Percentiles rank a stretch among this genome's conserved stretches.
Conservation (phyloP, 352 stramenopile species). For the Globisporangium paroecandrum region DNA sequence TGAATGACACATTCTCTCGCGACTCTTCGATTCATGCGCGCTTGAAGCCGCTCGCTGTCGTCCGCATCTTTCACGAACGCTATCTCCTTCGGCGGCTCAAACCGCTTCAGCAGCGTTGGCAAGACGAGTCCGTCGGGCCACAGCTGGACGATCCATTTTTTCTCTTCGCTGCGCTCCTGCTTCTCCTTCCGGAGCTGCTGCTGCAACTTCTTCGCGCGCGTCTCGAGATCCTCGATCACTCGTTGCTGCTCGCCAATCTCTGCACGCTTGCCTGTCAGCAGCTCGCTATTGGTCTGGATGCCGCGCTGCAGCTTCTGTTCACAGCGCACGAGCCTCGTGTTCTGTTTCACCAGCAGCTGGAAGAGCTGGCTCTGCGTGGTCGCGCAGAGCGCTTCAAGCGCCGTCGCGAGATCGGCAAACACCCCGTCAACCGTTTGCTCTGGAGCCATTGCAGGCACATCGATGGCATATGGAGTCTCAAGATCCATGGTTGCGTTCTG, state of each 20-base stretch:
- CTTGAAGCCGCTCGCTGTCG: slow-evolving; percentile 30
- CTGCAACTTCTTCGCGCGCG: slow-evolving; percentile 21
- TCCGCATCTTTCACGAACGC: slow-evolving; percentile 25
- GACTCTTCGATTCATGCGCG: slow-evolving; percentile 34
- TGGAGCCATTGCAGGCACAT: background rate
- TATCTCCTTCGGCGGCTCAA: slow-evolving; percentile 17
- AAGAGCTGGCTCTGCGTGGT: slow-evolving; percentile 8
- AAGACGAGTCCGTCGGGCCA: slow-evolving; percentile 59
- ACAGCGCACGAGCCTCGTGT: background rate
- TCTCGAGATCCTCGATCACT: slow-evolving; percentile 11
- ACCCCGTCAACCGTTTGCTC: slow-evolving; percentile 1
- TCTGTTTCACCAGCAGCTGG: background rate
- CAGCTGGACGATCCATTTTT: slow-evolving; percentile 55
- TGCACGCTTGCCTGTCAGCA: background rate
- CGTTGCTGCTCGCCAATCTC: background rate
- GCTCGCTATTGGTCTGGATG: background rate
- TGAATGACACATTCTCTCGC: slow-evolving; percentile 36
- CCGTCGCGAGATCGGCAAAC: background rate
- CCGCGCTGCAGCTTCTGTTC: background rate
- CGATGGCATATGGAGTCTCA: background rate
- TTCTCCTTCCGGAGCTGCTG: slow-evolving; percentile 30
- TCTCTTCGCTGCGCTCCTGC: slow-evolving; percentile 52
- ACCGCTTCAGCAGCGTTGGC: slow-evolving; percentile 50
- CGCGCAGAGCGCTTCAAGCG: background rate
- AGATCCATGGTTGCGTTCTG: background rate